Base-by-base conservation (phyloP, 768 basidiomycete species). In the Lactifluus pinguis region DNA sequence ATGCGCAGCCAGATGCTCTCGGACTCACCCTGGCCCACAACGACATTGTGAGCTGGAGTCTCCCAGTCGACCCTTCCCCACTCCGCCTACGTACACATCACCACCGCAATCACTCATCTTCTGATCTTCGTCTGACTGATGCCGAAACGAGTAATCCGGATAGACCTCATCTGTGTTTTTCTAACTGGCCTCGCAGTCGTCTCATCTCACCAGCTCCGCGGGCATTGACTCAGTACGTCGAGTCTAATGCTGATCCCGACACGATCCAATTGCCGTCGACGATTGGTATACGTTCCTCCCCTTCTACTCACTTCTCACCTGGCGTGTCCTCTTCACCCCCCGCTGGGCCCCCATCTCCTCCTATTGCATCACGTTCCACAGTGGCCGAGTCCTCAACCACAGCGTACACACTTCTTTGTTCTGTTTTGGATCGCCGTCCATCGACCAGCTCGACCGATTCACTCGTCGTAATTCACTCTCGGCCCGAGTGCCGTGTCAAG, bases 171-270 rank as follows among this genome's bases (percentile, higher is more conserved):
- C 72, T 88, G 19, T 77, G 77, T 55, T 77, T 82, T 42, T 80
- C 82, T 1, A 74, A 73, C 49, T 79, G 79, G 55, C 74, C 77
- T 48, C 80, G 85, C 29, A 76, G 76, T 45, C 71, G 78, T 50
- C 78, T 89, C 34, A 73, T 90, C 55, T 73, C 87, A 0, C 86
- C 83, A 30, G 79, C 89, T 9, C 87, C 89, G 1, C 79, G 87
- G 42, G 87, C 89, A 2, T 68, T 92, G 41, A 90, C 89, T 1
- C 84, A 88, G 70, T 89, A 84, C 67, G 77, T 87, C 41, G 84
- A 80, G 55, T 81, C 84, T 10, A 75, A 77, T 4, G 72, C 79
- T 30, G 80, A 83, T 65, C 74, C 78, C 14, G 73, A 77, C n/a
- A 65, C 74, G 8, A 82, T 91, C 50, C 66, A 75, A 11, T 72